Conservation (phyloP, 306 rosid genomes). For the Castanopsis chinensis region DNA sequence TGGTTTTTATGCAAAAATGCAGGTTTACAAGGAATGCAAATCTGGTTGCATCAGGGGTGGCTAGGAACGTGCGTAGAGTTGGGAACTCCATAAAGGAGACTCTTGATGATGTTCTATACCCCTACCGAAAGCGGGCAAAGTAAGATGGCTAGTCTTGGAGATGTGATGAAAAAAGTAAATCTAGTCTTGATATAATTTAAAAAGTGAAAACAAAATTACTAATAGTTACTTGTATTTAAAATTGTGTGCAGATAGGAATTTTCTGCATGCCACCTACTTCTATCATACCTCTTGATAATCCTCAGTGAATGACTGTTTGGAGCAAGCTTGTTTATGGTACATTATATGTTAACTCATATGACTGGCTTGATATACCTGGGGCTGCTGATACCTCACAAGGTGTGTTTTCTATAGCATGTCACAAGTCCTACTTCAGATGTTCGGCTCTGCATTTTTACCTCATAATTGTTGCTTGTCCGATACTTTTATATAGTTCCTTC, state of each 20-base stretch:
- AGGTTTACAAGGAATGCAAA: constrained; percentile 14
- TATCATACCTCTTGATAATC: no score
- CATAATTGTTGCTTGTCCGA: neutral
- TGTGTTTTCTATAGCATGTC: constrained; percentile 31
- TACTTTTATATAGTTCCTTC: neutral
- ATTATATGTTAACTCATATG: constrained; percentile 73
- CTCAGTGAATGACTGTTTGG: no score
- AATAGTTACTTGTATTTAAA: no score
- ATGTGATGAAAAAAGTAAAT: neutral
- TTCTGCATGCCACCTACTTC: no score
- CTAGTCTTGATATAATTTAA: neutral
- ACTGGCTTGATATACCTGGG: constrained; percentile 77
- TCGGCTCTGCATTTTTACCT: constrained; percentile 2
- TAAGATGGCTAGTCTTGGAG: neutral
- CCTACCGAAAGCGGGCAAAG: constrained; percentile 4
- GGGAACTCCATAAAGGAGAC: constrained; percentile 7
- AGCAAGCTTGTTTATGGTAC: constrained; percentile 98
- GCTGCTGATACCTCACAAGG: constrained; percentile 61
- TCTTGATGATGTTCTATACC: neutral
- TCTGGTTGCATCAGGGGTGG: neutral
- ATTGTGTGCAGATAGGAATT: no score
- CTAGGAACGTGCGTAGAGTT: neutral
- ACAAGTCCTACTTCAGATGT: constrained; percentile 1
- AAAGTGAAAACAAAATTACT: neutral
- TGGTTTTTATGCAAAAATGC: neutral